Conservation (phyloP, 2,329 filamentous ascomycete species). For the Pseudogymnoascus destructans region DNA sequence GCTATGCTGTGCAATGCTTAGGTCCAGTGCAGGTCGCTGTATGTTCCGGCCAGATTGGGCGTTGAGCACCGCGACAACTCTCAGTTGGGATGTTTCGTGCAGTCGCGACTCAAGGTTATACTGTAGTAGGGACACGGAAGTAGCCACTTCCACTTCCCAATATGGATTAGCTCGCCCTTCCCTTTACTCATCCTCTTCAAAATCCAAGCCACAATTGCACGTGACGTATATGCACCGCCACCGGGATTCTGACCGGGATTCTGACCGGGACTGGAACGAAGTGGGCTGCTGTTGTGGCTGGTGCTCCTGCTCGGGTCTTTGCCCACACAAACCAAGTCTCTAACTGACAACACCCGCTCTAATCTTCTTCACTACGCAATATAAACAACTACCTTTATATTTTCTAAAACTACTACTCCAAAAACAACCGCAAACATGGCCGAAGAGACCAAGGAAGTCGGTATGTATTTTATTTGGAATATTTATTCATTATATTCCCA, state of each 20-base stretch:
- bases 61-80: conserved; percentile 4
- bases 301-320: neutral
- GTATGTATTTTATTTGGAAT: conserved; percentile 22
- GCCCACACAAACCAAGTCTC: conserved; percentile 9
- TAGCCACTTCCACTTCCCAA: neutral
- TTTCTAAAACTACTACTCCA: conserved; percentile 2
- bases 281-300: neutral
- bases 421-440: conserved; percentile 26
- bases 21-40: neutral
- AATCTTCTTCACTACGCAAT: neutral
- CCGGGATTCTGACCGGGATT: neutral
- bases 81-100: conserved; percentile 4
- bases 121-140: conserved; percentile 5
- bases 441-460: conserved; percentile 29
- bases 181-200: neutral
- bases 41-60: conserved; percentile 3
- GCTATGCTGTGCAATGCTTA: neutral
- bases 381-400: conserved; percentile 6
- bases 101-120: conserved; percentile 3
- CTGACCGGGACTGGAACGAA: neutral
- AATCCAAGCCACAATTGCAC: neutral
- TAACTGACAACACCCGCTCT: neutral
- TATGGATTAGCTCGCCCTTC: neutral
- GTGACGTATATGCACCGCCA: neutral
- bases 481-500: conserved; percentile 21